Evolutionary conservation across 2,329 filamentous ascomycete genomes (phyloP).

Genomic region (Balansia obtecta): DNA sequence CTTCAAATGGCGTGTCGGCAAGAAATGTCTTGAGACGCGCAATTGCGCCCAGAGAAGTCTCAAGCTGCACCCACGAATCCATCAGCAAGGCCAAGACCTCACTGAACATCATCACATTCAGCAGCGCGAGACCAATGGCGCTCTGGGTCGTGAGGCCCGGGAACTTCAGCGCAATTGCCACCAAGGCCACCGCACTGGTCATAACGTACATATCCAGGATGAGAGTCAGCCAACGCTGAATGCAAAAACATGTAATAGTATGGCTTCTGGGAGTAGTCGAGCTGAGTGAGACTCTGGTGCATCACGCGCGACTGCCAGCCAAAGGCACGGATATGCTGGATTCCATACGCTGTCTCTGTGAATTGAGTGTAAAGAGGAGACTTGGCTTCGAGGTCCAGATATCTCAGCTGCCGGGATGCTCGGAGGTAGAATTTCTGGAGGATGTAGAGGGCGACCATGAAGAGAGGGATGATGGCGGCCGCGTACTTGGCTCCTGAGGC

Average conservation of each 20-base stretch:
- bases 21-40: constrained; percentile 8
- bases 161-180: constrained; percentile 22
- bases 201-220: constrained; percentile 25
- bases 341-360: constrained; percentile 21
- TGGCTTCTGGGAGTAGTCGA: constrained; percentile 19
- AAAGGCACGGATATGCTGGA: constrained; percentile 15
- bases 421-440: constrained; percentile 23
- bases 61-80: constrained; percentile 6
- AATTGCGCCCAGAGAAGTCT: constrained; percentile 13
- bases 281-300: constrained; percentile 27
- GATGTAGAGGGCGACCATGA: constrained; percentile 8
- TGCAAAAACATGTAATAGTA: constrained; percentile 28
- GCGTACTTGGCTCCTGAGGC: too few species aligned
- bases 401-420: constrained; percentile 41
- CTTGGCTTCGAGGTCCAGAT: constrained; percentile 41
- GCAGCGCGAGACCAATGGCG: constrained; percentile 6
- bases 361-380: constrained; percentile 30
- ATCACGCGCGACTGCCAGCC: constrained; percentile 18
- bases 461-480: constrained; percentile 13
- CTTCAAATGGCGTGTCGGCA: background rate
- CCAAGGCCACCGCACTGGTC: constrained; percentile 13
- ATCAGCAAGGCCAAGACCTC: constrained; percentile 5
- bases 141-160: background rate
- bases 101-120: constrained; percentile 6
- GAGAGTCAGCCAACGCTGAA: constrained; percentile 34